These are phyloP conservation scores for Tuber indicum DNA, from an alignment of 495 filamentous ascomycete genomes.

Conservation along the genomic window DNA sequence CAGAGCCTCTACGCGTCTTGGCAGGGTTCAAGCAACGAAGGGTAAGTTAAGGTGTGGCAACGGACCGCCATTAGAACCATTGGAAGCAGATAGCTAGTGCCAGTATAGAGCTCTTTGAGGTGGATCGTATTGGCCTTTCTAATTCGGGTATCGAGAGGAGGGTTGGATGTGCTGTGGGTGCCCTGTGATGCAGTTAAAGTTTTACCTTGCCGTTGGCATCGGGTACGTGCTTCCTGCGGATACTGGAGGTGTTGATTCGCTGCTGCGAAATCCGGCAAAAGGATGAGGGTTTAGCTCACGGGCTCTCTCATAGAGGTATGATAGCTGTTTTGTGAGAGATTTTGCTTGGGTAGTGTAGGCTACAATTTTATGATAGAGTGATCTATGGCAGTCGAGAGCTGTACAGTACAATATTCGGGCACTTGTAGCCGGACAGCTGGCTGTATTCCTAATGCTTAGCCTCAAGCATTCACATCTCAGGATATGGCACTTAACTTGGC, in stretches of 20 bases:
- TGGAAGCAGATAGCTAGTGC: not conserved
- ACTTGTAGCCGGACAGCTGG: not conserved
- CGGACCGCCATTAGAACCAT: not conserved
- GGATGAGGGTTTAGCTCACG: not conserved
- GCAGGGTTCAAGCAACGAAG: not conserved
- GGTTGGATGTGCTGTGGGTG: not conserved
- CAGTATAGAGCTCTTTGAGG: not conserved
- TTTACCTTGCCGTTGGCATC: not conserved
- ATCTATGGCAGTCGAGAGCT: not conserved
- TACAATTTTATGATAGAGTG: not conserved
- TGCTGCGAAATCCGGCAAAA: not conserved
- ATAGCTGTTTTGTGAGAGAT: not conserved
- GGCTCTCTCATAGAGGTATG: not conserved
- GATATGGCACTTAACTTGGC: not conserved
- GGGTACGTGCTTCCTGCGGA: not conserved
- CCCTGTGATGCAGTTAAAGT: constrained; percentile 1
- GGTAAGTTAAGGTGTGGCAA: not conserved
- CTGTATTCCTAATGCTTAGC: not conserved
- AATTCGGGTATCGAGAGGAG: not conserved
- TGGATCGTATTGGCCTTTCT: not conserved
- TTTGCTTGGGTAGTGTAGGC: not conserved
- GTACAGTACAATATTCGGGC: no score
- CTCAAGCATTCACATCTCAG: not conserved
- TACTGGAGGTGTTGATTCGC: not conserved
- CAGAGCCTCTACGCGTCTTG: not conserved